A percentile compares a stretch with the other conserved stretches of the same genome.
Evolutionary conservation across 2,329 filamentous ascomycete species (phyloP).

Genomic region (Arachnomyces sp.): DNA sequence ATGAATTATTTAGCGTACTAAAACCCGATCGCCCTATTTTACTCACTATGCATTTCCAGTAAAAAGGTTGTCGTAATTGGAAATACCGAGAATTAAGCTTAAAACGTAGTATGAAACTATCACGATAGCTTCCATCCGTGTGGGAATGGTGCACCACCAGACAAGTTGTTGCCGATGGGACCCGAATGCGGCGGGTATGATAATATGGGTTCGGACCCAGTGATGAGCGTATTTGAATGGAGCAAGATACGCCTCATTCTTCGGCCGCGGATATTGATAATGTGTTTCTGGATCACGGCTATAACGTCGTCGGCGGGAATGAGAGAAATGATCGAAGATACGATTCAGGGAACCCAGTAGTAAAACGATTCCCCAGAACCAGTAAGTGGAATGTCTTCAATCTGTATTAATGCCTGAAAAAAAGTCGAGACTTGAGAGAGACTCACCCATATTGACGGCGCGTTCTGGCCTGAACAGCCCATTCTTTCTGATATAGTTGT

Average conservation of each 20-base stretch:
- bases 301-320: slow-evolving; percentile 6
- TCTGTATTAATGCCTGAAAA: background rate
- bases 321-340: slow-evolving; percentile 16
- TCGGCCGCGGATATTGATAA: background rate
- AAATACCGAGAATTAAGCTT: slow-evolving; percentile 36
- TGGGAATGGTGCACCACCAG: slow-evolving; percentile 41
- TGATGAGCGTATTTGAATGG: slow-evolving; percentile 14
- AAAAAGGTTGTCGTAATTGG: slow-evolving; percentile 38
- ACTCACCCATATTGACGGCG: slow-evolving; percentile 33
- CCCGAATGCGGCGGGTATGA: slow-evolving; percentile 38
- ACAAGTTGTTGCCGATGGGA: slow-evolving; percentile 34
- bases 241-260: slow-evolving; percentile 2
- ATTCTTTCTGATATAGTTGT: slow-evolving; percentile 20
- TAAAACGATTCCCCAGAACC: slow-evolving; percentile 34
- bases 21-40: too few species aligned
- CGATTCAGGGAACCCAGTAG: slow-evolving; percentile 28
- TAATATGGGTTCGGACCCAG: slow-evolving; percentile 32
- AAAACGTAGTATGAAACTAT: slow-evolving; percentile 39
- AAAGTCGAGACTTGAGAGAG: background rate
- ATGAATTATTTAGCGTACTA: background rate
- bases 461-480: slow-evolving; percentile 25
- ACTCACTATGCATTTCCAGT: slow-evolving; percentile 42
- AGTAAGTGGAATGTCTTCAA: slow-evolving; percentile 25
- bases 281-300: slow-evolving; percentile 10
- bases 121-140: slow-evolving; percentile 40